Evolutionary conservation across 192 early-diverging fungal species (phyloP).

Genomic region (Dissophora ornata): DNA sequence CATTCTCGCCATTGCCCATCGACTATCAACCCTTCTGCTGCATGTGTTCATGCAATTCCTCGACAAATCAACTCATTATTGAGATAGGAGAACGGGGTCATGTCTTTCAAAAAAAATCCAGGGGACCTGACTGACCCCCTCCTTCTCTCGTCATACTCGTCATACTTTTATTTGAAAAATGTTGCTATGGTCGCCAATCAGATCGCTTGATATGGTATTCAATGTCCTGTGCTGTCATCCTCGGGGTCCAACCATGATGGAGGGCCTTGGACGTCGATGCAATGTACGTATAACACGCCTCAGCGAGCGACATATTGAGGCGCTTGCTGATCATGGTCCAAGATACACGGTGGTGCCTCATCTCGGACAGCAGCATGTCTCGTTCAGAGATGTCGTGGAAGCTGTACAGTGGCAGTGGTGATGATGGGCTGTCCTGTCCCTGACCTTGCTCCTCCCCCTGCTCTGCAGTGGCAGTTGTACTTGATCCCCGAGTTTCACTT

Average conservation of each 20-base stretch:
- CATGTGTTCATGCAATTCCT: no score
- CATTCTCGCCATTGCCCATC: no score
- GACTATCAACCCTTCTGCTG: no score
- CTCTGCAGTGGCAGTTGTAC: no score
- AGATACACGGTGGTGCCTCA: conserved; percentile 17
- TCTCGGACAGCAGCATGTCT: conserved; percentile 27
- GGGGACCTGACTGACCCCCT: no score
- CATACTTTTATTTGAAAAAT: no score
- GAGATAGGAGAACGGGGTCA: no score
- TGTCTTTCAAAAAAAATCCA: no score
- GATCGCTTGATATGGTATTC: conserved; percentile 1
- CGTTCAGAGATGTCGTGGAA: conserved; percentile 16
- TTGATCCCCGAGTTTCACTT: no score
- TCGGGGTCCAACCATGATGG: conserved; percentile 18
- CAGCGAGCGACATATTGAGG: conserved; percentile 3
- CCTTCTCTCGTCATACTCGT: no score
- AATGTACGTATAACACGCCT: conserved; percentile 19
- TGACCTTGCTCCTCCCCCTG: no score
- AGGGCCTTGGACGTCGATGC: conserved; percentile 1
- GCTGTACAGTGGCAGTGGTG: conserved; percentile 4
- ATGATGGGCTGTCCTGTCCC: neutral
- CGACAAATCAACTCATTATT: no score
- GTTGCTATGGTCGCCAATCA: neutral
- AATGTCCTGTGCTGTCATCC: conserved; percentile 29
- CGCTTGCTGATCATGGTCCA: neutral